Percentiles rank a stretch among this genome's conserved stretches.
These are phyloP conservation scores for Purshia tridentata DNA, from an alignment of 306 rosid species.

Conservation along the genomic window DNA sequence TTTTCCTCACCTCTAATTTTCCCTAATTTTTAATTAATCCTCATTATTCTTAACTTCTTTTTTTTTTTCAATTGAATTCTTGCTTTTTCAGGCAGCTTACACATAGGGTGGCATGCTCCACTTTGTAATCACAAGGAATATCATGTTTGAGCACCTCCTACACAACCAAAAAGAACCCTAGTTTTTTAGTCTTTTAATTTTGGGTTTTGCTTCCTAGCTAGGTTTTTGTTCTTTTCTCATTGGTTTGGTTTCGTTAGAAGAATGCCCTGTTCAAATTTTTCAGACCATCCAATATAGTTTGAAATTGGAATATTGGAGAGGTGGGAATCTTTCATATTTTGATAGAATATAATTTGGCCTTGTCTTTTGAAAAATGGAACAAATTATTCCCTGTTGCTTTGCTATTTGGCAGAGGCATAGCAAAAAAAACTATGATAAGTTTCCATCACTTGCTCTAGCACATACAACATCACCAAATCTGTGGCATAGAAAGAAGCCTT, in stretches of 20 bases:
- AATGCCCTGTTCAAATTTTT: neutral
- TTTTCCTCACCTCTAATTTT: conserved; percentile 19
- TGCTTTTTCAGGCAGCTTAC: conserved; percentile 39
- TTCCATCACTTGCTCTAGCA: neutral
- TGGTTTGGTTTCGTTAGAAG: neutral
- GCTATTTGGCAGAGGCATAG: neutral
- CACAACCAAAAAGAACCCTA: neutral
- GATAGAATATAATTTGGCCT: neutral
- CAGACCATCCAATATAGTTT: neutral
- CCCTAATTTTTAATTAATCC: conserved; percentile 1
- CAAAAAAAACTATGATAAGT: too few species aligned
- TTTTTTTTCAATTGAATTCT: neutral
- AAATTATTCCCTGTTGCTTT: neutral
- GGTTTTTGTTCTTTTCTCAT: neutral
- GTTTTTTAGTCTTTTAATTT: neutral
- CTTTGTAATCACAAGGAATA: conserved; percentile 40
- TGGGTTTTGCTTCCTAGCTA: neutral
- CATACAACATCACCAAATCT: conserved; percentile 14
- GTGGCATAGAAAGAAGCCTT: conserved; percentile 12
- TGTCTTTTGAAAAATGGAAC: neutral
- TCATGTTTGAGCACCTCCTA: conserved; percentile 10
- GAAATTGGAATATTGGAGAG: neutral
- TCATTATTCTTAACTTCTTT: conserved; percentile 15
- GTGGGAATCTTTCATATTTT: neutral
- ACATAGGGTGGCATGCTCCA: conserved; percentile 56